Conservation (phyloP, 441 rosid genomes). For the Croton setiger region DNA sequence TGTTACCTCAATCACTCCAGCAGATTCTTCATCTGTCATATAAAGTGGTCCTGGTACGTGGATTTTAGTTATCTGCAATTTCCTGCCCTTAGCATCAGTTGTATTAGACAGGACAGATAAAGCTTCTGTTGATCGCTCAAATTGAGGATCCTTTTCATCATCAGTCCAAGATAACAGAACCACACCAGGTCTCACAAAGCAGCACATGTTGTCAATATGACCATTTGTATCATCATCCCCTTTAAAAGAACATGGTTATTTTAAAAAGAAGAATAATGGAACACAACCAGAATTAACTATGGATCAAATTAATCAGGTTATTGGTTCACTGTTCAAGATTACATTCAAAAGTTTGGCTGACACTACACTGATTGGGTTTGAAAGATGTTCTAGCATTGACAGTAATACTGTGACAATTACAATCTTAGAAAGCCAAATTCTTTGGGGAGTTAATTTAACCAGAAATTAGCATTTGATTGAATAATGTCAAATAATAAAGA, state of each 20-base stretch:
- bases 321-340: not conserved
- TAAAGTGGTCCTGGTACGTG: slow-evolving; percentile 81
- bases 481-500: not conserved
- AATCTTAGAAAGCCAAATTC: not conserved
- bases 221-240: slow-evolving; percentile 99
- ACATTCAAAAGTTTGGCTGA: not conserved
- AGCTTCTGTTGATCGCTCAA: slow-evolving; percentile 63
- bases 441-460: not conserved
- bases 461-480: not conserved
- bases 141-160: slow-evolving; percentile 63
- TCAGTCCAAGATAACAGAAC: slow-evolving; percentile 85
- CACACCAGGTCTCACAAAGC: slow-evolving; percentile 83
- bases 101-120: slow-evolving; percentile 48
- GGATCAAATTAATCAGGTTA: not conserved
- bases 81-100: slow-evolving; percentile 68
- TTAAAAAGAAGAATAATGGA: not conserved
- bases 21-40: slow-evolving; percentile 82
- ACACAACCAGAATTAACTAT: not conserved
- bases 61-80: slow-evolving; percentile 69
- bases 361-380: not conserved
- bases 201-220: slow-evolving; percentile 91
- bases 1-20: slow-evolving; percentile 64
- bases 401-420: not conserved
- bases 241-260: slow-evolving; percentile 26
- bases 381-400: not conserved